Evolutionary conservation across 129 eudicot genomes (phyloP).

Genomic region (Flaveria linearis): DNA sequence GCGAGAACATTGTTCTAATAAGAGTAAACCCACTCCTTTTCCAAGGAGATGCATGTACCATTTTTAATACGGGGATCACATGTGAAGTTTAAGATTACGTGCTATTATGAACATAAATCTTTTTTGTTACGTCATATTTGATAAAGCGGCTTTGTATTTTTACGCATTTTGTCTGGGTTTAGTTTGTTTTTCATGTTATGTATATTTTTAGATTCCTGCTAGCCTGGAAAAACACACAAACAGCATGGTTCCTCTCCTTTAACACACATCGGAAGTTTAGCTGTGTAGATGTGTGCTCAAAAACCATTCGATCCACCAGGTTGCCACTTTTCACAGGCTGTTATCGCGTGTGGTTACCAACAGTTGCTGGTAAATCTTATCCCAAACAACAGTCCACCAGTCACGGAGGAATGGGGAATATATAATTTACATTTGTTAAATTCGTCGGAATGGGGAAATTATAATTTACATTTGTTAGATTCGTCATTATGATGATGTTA

Average conservation of each 20-base stretch:
- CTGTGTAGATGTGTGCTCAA: not conserved
- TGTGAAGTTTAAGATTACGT: not conserved
- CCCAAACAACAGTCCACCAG: not conserved
- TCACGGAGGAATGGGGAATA: too few relatives aligned
- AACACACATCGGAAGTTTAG: not conserved
- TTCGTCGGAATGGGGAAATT: not conserved
- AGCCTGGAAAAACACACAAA: not conserved
- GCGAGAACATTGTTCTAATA: too few relatives aligned
- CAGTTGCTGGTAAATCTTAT: not conserved
- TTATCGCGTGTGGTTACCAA: not conserved
- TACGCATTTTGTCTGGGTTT: not conserved
- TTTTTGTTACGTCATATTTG: not conserved
- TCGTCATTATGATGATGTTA: not conserved
- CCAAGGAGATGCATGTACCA: not conserved
- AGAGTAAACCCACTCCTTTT: too few relatives aligned
- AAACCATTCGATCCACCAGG: not conserved
- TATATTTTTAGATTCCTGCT: not conserved
- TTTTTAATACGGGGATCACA: not conserved
- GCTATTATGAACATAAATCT: not conserved
- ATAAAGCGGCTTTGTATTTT: not conserved
- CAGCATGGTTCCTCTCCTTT: not conserved
- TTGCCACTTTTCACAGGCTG: not conserved
- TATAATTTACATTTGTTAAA: not conserved
- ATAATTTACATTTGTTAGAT: not conserved
- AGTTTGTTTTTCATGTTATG: not conserved